phyloP scores from a whole-genome alignment of 2,329 filamentous ascomycete genomes.

The Monosporascus ibericus region DNA sequence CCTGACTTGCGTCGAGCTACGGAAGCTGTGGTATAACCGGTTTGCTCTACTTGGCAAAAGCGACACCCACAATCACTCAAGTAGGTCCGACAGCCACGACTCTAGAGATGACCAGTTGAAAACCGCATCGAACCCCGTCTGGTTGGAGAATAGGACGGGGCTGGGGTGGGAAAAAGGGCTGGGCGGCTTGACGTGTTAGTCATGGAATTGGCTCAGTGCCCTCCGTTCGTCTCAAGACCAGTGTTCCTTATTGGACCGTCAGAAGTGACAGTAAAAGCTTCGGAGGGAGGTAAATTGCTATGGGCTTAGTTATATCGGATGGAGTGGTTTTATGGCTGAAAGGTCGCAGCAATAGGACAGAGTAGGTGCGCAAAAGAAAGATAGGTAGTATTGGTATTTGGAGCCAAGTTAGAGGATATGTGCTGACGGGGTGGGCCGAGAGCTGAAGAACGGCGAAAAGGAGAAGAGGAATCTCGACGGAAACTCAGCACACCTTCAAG shows the following conservation, averaged over 20 bases:
- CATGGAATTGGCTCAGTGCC: neutral
- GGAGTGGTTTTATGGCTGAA: neutral
- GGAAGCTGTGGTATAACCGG: too few relatives aligned
- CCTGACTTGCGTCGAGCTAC: too few relatives aligned
- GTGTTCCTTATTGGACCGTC: conserved; percentile 7
- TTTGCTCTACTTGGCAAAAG: too few relatives aligned
- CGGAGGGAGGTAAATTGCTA: neutral
- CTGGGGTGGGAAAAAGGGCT: neutral
- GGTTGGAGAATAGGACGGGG: neutral
- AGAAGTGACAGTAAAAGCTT: conserved; percentile 1
- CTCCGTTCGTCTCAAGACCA: conserved; percentile 14
- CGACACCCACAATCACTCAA: too few relatives aligned
- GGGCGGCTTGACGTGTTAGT: neutral
- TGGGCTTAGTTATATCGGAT: neutral
- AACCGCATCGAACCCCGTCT: neutral
- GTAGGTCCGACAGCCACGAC: too few relatives aligned
- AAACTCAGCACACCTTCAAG: too few relatives aligned
- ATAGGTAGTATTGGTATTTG: neutral
- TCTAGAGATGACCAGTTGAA: neutral
- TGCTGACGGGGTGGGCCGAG: too few relatives aligned
- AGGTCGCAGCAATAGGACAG: neutral
- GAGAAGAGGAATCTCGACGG: too few relatives aligned
- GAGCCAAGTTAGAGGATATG: neutral
- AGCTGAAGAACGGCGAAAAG: too few relatives aligned
- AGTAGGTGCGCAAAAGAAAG: neutral